phyloP scores from a whole-genome alignment of 805 yeast genomes.

The Yarrowia sp. region DNA sequence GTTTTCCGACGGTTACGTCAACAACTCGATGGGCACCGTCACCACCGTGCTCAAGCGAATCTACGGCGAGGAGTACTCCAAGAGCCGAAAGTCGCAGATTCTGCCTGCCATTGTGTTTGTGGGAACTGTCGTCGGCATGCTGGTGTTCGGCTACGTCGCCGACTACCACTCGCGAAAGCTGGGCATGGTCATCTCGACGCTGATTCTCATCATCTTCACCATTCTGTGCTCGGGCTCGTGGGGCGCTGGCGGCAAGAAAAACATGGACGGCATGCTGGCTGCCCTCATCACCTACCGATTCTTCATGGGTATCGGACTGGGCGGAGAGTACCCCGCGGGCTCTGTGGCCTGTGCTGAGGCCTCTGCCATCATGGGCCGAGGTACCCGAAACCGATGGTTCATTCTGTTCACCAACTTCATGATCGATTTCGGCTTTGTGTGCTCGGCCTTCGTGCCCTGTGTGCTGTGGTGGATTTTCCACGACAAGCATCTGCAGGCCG shows the following conservation, averaged over 20 bases:
- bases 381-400: constrained; percentile 87
- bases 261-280: constrained; percentile 78
- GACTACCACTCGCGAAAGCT: constrained; percentile 81
- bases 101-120: constrained; percentile 88
- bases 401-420: constrained; percentile 85
- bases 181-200: constrained; percentile 83
- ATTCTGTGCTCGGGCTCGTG: constrained; percentile 84
- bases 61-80: constrained; percentile 67
- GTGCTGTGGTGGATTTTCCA: constrained; percentile 85
- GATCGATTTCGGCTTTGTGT: constrained; percentile 88
- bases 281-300: constrained; percentile 85
- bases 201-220: constrained; percentile 76
- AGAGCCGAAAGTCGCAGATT: constrained; percentile 75
- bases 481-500: constrained; percentile 71
- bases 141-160: constrained; percentile 78
- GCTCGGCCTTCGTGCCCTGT: constrained; percentile 83
- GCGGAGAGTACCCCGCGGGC: constrained; percentile 94
- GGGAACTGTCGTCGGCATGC: constrained; percentile 91
- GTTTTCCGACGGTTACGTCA: constrained; percentile 92
- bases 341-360: constrained; percentile 97
- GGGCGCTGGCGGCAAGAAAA: constrained; percentile 69
- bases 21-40: constrained; percentile 81
- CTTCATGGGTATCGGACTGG: constrained; percentile 89
- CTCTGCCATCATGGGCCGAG: constrained; percentile 74
- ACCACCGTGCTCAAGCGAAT: constrained; percentile 71